Evolutionary conservation across 495 filamentous ascomycete species (phyloP).

Genomic region (Neurospora sublineolata): DNA sequence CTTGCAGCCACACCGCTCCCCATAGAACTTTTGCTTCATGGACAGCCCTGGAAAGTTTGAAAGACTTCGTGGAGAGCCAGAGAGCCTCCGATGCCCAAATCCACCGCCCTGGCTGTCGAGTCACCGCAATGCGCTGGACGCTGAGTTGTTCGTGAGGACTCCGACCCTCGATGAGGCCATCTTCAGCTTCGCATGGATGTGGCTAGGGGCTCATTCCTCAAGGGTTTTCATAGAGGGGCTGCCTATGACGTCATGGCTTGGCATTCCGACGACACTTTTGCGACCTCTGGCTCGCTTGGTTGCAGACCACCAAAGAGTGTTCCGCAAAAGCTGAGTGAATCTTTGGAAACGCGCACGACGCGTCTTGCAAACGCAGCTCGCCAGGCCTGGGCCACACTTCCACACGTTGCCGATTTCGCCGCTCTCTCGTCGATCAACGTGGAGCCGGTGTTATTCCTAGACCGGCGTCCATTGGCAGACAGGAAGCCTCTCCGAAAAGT

Average conservation of each 20-base stretch:
- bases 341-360: neutral
- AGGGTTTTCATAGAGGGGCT: neutral
- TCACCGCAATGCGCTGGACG: neutral
- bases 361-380: neutral
- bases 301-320: neutral
- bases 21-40: neutral
- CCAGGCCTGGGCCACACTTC: neutral
- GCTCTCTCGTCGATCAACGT: neutral
- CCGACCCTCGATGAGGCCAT: neutral
- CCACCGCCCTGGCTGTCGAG: neutral
- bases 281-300: neutral
- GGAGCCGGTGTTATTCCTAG: neutral
- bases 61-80: neutral
- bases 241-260: neutral
- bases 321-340: neutral
- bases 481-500: neutral
- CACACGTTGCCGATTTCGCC: neutral
- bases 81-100: neutral
- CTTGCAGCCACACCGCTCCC: neutral
- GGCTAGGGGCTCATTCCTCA: neutral
- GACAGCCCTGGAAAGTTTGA: neutral
- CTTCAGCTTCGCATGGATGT: conserved; percentile 5
- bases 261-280: neutral
- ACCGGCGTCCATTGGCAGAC: neutral
- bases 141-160: neutral